Percentiles rank a stretch among this genome's conserved stretches.
Conservation (phyloP, 768 basidiomycete genomes). For the Dioszegia crocea region DNA sequence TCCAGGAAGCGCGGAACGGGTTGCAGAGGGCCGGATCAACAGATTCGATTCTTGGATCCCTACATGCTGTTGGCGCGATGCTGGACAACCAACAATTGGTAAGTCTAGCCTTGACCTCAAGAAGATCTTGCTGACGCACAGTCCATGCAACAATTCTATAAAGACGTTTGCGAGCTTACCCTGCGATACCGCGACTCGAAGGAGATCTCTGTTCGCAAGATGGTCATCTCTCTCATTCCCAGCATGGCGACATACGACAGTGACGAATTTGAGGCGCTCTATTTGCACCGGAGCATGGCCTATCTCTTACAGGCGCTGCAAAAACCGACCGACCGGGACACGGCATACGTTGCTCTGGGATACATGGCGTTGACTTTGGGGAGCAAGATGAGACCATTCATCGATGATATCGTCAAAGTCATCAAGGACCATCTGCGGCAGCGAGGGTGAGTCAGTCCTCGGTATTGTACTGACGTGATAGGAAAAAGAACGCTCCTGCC, state of each 20-base stretch:
- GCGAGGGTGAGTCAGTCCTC: slow-evolving; percentile 64
- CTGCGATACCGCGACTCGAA: slow-evolving; percentile 80
- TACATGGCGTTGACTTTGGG: slow-evolving; percentile 87
- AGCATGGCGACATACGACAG: slow-evolving; percentile 92
- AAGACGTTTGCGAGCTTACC: slow-evolving; percentile 83
- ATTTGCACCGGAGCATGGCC: slow-evolving; percentile 88
- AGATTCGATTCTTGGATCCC: slow-evolving; percentile 86
- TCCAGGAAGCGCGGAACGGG: slow-evolving; percentile 72
- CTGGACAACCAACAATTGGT: slow-evolving; percentile 93
- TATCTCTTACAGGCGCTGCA: slow-evolving; percentile 82
- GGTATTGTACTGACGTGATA: slow-evolving; percentile 11
- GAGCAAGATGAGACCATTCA: slow-evolving; percentile 91
- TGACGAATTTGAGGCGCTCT: slow-evolving; percentile 82
- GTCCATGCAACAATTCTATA: slow-evolving; percentile 57
- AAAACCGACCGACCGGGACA: slow-evolving; percentile 80
- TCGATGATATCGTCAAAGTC: slow-evolving; percentile 82
- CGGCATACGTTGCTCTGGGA: slow-evolving; percentile 93
- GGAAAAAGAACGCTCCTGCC: slow-evolving; percentile 78
- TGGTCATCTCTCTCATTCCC: slow-evolving; percentile 93
- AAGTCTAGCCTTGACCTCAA: slow-evolving; percentile 37
- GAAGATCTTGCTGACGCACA: slow-evolving; percentile 23
- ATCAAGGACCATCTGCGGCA: slow-evolving; percentile 84
- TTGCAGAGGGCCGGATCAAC: slow-evolving; percentile 74
- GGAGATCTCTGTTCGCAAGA: slow-evolving; percentile 81
- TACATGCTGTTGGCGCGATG: slow-evolving; percentile 86